Evolutionary conservation across 345 rosid genomes (phyloP), one percentile per base, ranked within the genome.

Genomic region (Schrenkiella parvula): DNA sequence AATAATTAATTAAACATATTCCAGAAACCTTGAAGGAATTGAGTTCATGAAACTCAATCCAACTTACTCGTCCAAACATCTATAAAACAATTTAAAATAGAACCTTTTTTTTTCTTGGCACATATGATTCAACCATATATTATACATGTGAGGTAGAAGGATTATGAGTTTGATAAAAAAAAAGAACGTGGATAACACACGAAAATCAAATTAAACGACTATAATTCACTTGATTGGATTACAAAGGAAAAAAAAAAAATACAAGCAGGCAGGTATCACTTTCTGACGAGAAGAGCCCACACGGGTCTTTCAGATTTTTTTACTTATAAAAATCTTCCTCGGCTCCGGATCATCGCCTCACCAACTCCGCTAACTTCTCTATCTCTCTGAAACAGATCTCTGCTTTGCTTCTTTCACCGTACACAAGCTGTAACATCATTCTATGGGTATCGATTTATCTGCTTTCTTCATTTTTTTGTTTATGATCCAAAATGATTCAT

Each of bases 321-420:
- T 0, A 14, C 32, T 5, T 65, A 65, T 47, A 64, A 47, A 48
- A 47, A 21, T 34, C 32, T 13, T 8, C n/a, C 53, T 64, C 57
- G 69, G 29, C 32, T 22, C 11, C 31, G 9, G 22, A n/a, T 28
- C 48, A 66, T 9, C 3, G 38, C 54, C 18, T 55, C 72, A 44
- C 72, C 72, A 68, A 68, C 72, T 55, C 63, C 64, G 52, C 53
- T 18, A 17, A 17, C 23, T 10, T 21, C 43, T 46, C 31, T 22
- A 5, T 64, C 68, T 64, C 70, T 46, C 52, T 18, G 4, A 46
- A 9, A 11, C 72, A 68, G 72, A 68, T 68, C 72, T 67, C 61
- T 67, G 62, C 11, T 67, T 32, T 4, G 28, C 62, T 67, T 10
- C 19, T 51, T 15, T 10, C n/a, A n/a, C n/a, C n/a, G n/a, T n/a